Base-by-base conservation (phyloP, 805 yeast genomes). In the Nakazawaea wickerhamii region DNA sequence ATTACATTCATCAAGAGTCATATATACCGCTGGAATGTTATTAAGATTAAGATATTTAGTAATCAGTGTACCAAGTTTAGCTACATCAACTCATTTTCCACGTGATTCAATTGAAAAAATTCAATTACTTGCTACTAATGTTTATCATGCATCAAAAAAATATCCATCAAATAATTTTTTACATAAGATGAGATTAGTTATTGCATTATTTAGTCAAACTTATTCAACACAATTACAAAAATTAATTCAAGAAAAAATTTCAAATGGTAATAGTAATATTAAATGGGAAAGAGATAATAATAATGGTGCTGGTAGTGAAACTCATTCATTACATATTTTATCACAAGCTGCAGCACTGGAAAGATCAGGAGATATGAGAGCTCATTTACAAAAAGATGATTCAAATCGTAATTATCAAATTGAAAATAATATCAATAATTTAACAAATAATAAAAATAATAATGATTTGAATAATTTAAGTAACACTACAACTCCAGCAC, bases 21-120 rank as follows among this genome's bases (percentile, higher is more conserved):
- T 79, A n/a, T 80, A 79, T 52, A 77, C 82, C 0, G 76, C 81
- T 0, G 88, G 87, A 6, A 71, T 79, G 70, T 61, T 81, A 21
- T 58, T 81, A 41, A 67, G 83, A 41, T 57, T 79, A 33, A 59
- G 86, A 26, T 79, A 72, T 56, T 60, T 76, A 35, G 68, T 74
- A n/a, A 55, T 80, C 10, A 68, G 79, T 10, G 60, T 78, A 5
- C 81, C 83, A 1, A 59, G 69, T 17, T 55, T 64, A 30, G 59
- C 54, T 23, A 73, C 67, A 25, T 65, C 67, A 36, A 70, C 68
- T 19, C 60, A 67, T 41, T 70, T 75, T 10, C 79, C 85, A 0
- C 63, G 64, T 21, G 63, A 64, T 22, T 71, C 77, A 9, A 49
- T 61, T 43, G 44, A 48, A 2, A 52, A 53, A 4, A 52, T 64